These are phyloP conservation scores for Garcia nutans DNA, from an alignment of 345 rosid genomes.

Conservation along the genomic window DNA sequence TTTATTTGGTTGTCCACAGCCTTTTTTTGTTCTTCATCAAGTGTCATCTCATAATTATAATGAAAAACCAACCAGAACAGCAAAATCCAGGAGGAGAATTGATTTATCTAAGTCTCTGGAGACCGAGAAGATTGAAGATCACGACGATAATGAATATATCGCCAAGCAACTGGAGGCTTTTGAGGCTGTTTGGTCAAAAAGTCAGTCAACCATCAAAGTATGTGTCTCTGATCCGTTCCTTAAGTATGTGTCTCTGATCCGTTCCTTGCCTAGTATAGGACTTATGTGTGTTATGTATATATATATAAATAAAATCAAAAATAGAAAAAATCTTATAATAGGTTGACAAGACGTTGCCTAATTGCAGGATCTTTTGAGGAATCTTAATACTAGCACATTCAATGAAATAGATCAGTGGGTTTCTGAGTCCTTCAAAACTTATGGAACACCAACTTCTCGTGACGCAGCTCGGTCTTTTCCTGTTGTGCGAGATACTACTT, in stretches of 20 bases:
- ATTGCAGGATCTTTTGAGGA: constrained; percentile 71
- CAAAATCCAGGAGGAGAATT: constrained; percentile 50
- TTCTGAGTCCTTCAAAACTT: constrained; percentile 51
- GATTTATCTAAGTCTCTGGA: constrained; percentile 40
- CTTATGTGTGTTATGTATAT: no score
- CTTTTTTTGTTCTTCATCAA: constrained; percentile 60
- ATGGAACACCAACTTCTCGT: constrained; percentile 32
- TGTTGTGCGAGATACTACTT: constrained; percentile 49
- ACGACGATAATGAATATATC: constrained; percentile 24
- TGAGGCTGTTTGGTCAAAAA: constrained; percentile 65
- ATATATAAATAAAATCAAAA: no score
- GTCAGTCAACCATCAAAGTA: constrained; percentile 56
- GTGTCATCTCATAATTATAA: constrained; percentile 40
- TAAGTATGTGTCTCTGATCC: constrained; percentile 35
- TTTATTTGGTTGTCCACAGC: constrained; percentile 41
- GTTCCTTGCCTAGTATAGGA: neutral
- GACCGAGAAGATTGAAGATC: constrained; percentile 27
- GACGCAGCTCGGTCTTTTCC: constrained; percentile 69
- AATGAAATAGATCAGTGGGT: constrained; percentile 69
- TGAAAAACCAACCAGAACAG: constrained; percentile 35
- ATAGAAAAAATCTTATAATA: neutral
- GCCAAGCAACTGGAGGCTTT: constrained; percentile 51
- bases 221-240: constrained; percentile 12
- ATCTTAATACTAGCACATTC: constrained; percentile 46
- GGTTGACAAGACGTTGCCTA: neutral